phyloP scores from a whole-genome alignment of 108 stramenopile species.

The Licmophora abbreviata region DNA sequence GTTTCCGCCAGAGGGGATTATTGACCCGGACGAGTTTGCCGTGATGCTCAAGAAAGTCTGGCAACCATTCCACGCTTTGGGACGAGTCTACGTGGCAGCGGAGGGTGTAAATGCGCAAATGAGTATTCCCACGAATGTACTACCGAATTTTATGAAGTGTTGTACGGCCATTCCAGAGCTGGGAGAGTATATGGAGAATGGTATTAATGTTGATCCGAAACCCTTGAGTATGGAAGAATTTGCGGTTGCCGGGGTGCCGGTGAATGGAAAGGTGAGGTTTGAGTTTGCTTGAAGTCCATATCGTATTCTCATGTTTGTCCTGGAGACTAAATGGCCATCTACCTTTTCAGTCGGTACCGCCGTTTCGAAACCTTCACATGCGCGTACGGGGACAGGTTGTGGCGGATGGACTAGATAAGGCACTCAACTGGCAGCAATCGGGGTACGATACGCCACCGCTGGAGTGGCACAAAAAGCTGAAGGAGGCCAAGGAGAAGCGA shows the following conservation, averaged over 20 bases:
- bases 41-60: conserved; percentile 44
- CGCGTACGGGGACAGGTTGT: conserved; percentile 87
- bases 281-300: too few relatives aligned
- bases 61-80: conserved; percentile 83
- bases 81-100: conserved; percentile 88
- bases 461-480: conserved; percentile 91
- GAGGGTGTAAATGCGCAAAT: conserved; percentile 99
- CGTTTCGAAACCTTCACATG: conserved; percentile 86
- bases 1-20: conserved; percentile 22
- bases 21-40: conserved; percentile 67
- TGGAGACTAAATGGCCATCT: conserved; percentile 14
- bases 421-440: conserved; percentile 80
- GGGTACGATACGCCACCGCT: conserved; percentile 88
- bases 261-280: too few relatives aligned
- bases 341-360: conserved; percentile 54
- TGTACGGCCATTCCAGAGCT: conserved; percentile 53
- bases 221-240: conserved; percentile 62
- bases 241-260: conserved; percentile 37
- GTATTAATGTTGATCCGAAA: conserved; percentile 78
- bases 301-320: too few relatives aligned
- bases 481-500: conserved; percentile 36
- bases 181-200: conserved; percentile 82
- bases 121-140: conserved; percentile 86
- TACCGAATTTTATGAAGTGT: conserved; percentile 47
- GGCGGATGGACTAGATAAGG: conserved; percentile 88